Evolutionary conservation across 148 eudicot species (phyloP), one percentile per base, ranked within the genome.

Genomic region (Rhododendron williamsianum): DNA sequence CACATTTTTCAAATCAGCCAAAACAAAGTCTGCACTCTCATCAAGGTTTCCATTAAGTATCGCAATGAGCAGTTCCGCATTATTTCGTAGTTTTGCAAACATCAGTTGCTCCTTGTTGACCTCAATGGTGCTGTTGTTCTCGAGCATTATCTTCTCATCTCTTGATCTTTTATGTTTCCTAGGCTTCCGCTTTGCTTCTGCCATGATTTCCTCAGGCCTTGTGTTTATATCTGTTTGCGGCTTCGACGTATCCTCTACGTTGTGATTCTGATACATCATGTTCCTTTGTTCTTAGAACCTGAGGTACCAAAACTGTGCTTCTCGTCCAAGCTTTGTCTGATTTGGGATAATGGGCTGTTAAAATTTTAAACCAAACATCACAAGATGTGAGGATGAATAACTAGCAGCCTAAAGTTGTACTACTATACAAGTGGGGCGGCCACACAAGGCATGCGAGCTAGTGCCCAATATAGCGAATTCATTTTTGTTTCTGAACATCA

Each of bases 11-110:
- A 84, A 18, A 86, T 87, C 89, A 78, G 71, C 85, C 49, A 83
- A 78, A 41, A 81, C 83, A 54, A 13, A 86, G 49, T 87, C 89
- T 49, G 81, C 85, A n/a, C 86, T 88, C 27, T 86, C 90, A 9
- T 85, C 84, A 58, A 87, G 90, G 80, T 87, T 91, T 65, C 86
- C 89, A 80, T 89, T 88, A 65, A 92, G 83, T 80, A 91, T 87
- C 45, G 93, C 91, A 84, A 92, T 87, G 36, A 95, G 89, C 84
- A 87, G 88, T 87, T 89, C 88, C 0, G 94, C 88, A 48, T 90
- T 89, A 72, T 91, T 90, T 83, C 80, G 77, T 15, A 95, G 88
- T 81, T 87, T 90, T 79, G 84, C 85, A 74, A 93, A 93, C 86
- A 95, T 73, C 67, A 78, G 88, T 84, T 86, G 86, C 85, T 89